Evolutionary conservation across 257 asterid genomes (phyloP).

Genomic region (Lycium ferocissimum): DNA sequence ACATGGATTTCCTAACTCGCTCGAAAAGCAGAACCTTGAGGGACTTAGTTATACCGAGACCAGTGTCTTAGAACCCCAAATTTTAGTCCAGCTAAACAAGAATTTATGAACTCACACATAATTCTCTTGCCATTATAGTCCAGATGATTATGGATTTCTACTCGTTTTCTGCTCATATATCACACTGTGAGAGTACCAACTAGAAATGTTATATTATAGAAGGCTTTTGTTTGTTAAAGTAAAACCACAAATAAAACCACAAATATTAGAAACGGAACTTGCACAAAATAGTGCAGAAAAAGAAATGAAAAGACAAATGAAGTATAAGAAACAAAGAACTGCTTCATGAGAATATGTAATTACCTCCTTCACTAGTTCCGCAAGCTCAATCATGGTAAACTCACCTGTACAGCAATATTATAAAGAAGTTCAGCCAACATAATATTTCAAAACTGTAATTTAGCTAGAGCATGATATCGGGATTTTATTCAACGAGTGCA

Average conservation of each 20-base stretch:
- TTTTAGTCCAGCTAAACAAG: not conserved
- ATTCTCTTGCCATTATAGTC: no score
- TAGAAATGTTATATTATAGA: not conserved
- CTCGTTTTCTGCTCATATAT: not conserved
- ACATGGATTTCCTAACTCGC: not conserved
- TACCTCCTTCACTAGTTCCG: slow-evolving; percentile 69
- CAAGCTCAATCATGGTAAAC: slow-evolving; percentile 66
- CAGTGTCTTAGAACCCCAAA: no score
- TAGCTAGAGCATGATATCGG: not conserved
- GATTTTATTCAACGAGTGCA: not conserved
- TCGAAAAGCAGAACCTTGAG: not conserved
- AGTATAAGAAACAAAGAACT: not conserved
- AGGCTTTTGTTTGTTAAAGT: not conserved
- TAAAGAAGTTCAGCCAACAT: not conserved
- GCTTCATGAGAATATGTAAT: not conserved
- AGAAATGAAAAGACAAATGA: not conserved
- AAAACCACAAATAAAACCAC: not conserved
- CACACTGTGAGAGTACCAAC: not conserved
- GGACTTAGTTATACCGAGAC: not conserved
- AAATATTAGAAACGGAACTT: not conserved
- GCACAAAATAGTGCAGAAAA: not conserved
- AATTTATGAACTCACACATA: not conserved
- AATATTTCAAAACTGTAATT: not conserved
- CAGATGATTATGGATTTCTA: not conserved
- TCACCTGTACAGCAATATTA: slow-evolving; percentile 46